A percentile compares a stretch with the other conserved stretches of the same genome.
Evolutionary conservation across 768 basidiomycete species (phyloP).

Genomic region (Suillus paluster): DNA sequence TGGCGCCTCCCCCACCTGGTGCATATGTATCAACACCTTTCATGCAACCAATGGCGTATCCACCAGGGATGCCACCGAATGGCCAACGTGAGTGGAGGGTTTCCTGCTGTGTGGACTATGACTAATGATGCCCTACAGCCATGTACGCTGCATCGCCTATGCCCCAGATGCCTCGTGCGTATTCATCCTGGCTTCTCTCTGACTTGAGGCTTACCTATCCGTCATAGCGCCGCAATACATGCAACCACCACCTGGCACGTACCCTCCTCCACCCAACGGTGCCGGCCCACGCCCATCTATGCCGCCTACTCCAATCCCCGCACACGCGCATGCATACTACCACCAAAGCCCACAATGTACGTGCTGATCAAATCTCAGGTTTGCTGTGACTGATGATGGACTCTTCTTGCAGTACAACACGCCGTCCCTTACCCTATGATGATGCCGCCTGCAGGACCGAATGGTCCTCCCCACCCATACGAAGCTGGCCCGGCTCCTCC

Average conservation of each 20-base stretch:
- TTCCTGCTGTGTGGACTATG: background rate
- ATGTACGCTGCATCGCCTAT: conserved; percentile 85
- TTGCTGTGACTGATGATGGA: conserved; percentile 30
- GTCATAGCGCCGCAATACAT: conserved; percentile 73
- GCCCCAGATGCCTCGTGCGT: conserved; percentile 88
- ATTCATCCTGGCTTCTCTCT: background rate
- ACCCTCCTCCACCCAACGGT: conserved; percentile 79
- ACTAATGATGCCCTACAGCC: conserved; percentile 41
- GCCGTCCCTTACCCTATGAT: conserved; percentile 92
- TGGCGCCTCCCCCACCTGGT: conserved; percentile 80
- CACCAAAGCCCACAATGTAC: conserved; percentile 89
- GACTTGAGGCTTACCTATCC: conserved; percentile 12
- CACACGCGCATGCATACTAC: conserved; percentile 87
- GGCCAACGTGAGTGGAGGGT: conserved; percentile 46
- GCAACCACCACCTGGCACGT: conserved; percentile 76
- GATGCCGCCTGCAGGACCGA: conserved; percentile 72
- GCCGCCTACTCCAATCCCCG: conserved; percentile 90
- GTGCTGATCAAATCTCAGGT: conserved; percentile 31
- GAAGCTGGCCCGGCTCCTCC: conserved; percentile 73
- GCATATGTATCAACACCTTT: conserved; percentile 80
- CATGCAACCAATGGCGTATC: conserved; percentile 87
- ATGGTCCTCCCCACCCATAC: conserved; percentile 72
- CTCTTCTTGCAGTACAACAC: conserved; percentile 66
- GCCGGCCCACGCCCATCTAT: conserved; percentile 82
- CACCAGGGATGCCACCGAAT: conserved; percentile 78